Conservation (phyloP, 2,329 filamentous ascomycete species). For the Neofusicoccum parvum region DNA sequence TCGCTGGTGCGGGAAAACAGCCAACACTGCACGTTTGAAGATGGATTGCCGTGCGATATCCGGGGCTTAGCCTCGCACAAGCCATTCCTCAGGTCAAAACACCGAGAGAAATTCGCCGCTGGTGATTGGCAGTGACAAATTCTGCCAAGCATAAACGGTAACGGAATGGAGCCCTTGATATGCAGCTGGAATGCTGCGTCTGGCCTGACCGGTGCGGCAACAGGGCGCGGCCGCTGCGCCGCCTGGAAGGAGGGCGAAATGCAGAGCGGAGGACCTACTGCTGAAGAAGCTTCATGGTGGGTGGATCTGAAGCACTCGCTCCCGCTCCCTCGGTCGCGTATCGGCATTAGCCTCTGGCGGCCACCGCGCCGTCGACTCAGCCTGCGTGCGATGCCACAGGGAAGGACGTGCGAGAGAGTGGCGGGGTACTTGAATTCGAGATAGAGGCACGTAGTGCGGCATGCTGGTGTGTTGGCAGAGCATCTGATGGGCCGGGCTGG, state of each 20-base stretch:
- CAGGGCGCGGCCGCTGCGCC: no score
- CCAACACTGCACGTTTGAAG: not conserved
- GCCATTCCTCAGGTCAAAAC: not conserved
- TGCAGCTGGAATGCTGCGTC: not conserved
- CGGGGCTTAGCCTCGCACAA: not conserved
- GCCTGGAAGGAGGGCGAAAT: no score
- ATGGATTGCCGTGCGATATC: not conserved
- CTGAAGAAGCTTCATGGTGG: not conserved
- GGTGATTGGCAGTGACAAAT: not conserved
- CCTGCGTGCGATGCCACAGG: not conserved
- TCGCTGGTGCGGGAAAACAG: not conserved
- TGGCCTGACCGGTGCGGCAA: no score
- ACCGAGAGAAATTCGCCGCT: no score
- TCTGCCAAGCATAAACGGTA: not conserved
- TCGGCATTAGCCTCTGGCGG: not conserved
- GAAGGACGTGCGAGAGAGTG: not conserved
- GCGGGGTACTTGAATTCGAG: not conserved
- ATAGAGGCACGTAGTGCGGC: not conserved
- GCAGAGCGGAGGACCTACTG: no score
- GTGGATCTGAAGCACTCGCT: not conserved
- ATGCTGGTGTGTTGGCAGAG: not conserved
- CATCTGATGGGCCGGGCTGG: not conserved
- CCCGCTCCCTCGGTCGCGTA: not conserved
- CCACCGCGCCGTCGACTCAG: not conserved
- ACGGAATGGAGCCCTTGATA: not conserved